A percentile compares a stretch with the other conserved stretches of the same genome.
These are phyloP conservation scores for Schrenkiella parvula DNA, from an alignment of 345 rosid species.

Conservation along the genomic window DNA sequence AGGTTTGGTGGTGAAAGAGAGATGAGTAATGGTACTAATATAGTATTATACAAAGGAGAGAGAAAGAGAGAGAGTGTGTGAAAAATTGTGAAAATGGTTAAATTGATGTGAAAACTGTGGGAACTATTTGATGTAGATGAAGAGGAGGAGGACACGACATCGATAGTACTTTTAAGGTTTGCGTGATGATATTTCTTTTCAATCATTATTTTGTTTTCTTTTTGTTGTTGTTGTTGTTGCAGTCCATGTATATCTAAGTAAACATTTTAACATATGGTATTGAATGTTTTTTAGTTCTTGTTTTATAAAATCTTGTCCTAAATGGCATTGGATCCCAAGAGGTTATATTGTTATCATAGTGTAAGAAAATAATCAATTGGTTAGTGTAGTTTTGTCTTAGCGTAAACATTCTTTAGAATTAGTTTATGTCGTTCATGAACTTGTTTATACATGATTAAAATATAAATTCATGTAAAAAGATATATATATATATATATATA, in stretches of 20 bases:
- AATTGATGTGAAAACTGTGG: constrained; percentile 35
- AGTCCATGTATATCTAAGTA: neutral
- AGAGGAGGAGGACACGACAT: constrained; percentile 33
- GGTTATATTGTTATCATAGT: neutral
- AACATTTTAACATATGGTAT: neutral
- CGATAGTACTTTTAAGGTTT: constrained; percentile 41
- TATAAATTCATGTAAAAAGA: neutral
- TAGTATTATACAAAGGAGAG: constrained; percentile 28
- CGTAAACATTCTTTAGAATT: neutral
- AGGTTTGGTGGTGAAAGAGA: constrained; percentile 35
- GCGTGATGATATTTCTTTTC: constrained; percentile 35
- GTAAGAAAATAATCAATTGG: neutral
- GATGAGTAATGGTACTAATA: constrained; percentile 34
- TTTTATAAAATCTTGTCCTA: neutral
- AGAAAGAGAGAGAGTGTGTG: neutral
- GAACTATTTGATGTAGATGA: constrained; percentile 30
- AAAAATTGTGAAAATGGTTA: constrained; percentile 14
- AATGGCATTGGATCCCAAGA: constrained; percentile 21
- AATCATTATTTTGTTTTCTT: constrained; percentile 17
- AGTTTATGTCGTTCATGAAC: neutral
- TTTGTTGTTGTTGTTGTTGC: neutral
- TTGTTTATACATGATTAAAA: neutral
- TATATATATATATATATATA: too few species aligned
- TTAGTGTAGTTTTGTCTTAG: neutral
- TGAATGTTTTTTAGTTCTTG: neutral